phyloP scores from a whole-genome alignment of 2,329 filamentous ascomycete genomes.

The Exophiala calicioides region DNA sequence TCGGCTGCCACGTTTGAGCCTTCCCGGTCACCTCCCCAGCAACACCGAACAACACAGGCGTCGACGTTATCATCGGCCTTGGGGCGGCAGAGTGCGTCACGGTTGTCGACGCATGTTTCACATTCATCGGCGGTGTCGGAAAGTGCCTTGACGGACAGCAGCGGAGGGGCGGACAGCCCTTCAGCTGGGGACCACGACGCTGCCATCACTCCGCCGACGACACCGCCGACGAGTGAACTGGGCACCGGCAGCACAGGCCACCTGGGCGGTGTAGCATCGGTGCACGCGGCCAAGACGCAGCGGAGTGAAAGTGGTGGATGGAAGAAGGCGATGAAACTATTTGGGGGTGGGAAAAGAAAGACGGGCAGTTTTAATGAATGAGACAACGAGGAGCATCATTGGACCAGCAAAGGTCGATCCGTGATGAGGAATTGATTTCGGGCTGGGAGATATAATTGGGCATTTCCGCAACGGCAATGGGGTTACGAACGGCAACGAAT shows the following conservation, averaged over 20 bases:
- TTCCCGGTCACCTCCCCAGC: conserved; percentile 30
- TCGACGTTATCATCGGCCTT: conserved; percentile 38
- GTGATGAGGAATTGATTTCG: conserved; percentile 2
- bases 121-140: conserved; percentile 41
- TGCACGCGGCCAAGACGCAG: conserved; percentile 43
- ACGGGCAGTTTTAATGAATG: conserved; percentile 26
- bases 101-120: conserved; percentile 36
- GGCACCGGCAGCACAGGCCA: conserved; percentile 25
- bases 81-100: conserved; percentile 37
- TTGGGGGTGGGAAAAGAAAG: conserved; percentile 32
- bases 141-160: conserved; percentile 49
- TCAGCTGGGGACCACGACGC: conserved; percentile 38
- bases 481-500: conserved; percentile 4
- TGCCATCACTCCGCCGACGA: conserved; percentile 54
- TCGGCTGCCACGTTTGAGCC: conserved; percentile 25
- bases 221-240: conserved; percentile 49
- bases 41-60: conserved; percentile 35
- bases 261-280: conserved; percentile 13
- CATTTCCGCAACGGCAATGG: conserved; percentile 9
- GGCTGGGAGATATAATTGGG: conserved; percentile 9
- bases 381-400: conserved; percentile 20
- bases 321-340: conserved; percentile 55
- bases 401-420: neutral
- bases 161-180: conserved; percentile 45
- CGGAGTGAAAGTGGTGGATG: conserved; percentile 48